Base-by-base conservation (phyloP, 192 early-diverging fungal species). In the Umbelopsis isabellina region DNA sequence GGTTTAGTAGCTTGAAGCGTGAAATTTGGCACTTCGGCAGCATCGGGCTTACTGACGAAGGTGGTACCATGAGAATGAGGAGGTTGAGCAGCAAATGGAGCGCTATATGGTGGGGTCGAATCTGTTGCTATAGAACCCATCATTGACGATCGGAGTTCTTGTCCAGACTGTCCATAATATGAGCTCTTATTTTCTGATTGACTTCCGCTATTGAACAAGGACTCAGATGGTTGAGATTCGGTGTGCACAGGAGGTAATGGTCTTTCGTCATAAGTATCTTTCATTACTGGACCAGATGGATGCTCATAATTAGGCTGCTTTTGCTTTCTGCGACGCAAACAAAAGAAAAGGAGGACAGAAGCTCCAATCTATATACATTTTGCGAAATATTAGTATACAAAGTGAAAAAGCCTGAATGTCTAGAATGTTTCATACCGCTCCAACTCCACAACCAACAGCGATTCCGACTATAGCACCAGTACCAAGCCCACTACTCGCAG, bases 401-500 rank as follows among this genome's bases (percentile, higher is more conserved):
- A 41, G 2, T 11, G 13, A 30, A 6, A 61, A 35, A 8, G 9
- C 3, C 27, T 16, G 11, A 2, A 35, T 33, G 13, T 15, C 27
- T 35, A 12, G 12, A 7, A 13, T 16, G 0, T 33, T 15, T 6
- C 53, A 21, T 65, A 71, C 70, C 55, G 64, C 44, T 30, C 12
- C 69, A 21, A 46, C 41, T 35, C 35, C 69, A 16, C 8, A 55
- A 35, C 33, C 70, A 22, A 47, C 70, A 5, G 55, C 55, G 35
- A 64, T 46, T n/a, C 70, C 70, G 30, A 30, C 58, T 48, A 71
- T 71, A 18, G 55, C 55, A 21, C 70, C 70, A 16, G 58, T 48
- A 10, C 55, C 35, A 8, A 70, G 44, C 5, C 27, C 16, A 30
- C 46, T 49, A n/a, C 30, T 61, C 4, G 15, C 18, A 35, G 55